Percentiles rank a stretch among this genome's conserved stretches.
phyloP scores from a whole-genome alignment of 2,329 filamentous ascomycete genomes.

The Aspergillus sp. region DNA sequence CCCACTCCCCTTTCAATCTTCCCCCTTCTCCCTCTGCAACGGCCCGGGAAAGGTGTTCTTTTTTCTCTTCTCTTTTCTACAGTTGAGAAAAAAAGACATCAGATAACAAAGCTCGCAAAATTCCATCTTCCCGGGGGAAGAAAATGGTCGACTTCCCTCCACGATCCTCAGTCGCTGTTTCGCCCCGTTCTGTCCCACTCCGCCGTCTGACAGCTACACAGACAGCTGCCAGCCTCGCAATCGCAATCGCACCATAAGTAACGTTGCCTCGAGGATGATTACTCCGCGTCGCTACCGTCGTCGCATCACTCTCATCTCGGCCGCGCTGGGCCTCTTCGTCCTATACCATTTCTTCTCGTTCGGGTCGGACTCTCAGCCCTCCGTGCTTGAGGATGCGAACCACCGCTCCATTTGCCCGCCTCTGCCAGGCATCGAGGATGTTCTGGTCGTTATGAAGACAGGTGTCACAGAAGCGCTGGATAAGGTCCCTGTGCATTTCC shows the following conservation, averaged over 20 bases:
- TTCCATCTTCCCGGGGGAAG: no score
- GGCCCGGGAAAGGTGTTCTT: not conserved
- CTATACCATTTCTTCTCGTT: conserved; percentile 54
- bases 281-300: conserved; percentile 34
- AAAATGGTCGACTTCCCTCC: not conserved
- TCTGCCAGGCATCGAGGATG: conserved; percentile 42
- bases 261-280: conserved; percentile 31
- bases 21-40: not conserved
- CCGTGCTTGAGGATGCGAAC: not conserved
- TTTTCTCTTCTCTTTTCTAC: not conserved
- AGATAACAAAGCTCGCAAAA: not conserved
- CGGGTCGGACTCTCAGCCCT: conserved; percentile 57
- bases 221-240: not conserved
- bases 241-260: not conserved
- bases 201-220: not conserved
- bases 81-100: not conserved
- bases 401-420: conserved; percentile 21
- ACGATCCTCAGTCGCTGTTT: conserved; percentile 1
- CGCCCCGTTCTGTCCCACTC: not conserved
- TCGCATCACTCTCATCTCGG: conserved; percentile 44
- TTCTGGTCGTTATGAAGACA: conserved; percentile 56
- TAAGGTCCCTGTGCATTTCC: conserved; percentile 52
- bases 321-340: conserved; percentile 54
- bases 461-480: conserved; percentile 53
- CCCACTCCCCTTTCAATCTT: not conserved